Evolutionary conservation across 2,329 filamentous ascomycete genomes (phyloP).

Genomic region (Alternaria sp.): DNA sequence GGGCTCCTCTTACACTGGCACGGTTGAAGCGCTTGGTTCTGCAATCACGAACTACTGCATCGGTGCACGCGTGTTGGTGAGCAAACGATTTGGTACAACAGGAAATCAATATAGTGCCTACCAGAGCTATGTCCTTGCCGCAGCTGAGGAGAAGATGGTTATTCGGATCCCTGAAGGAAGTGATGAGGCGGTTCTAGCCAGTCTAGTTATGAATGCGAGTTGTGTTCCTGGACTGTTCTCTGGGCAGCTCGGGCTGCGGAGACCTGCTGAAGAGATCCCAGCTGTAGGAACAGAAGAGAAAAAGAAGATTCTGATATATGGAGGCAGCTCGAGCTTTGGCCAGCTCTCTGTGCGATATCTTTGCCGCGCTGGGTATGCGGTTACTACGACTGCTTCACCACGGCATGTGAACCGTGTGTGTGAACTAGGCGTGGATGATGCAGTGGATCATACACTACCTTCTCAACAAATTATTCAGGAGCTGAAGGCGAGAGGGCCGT

Average conservation of each 20-base stretch:
- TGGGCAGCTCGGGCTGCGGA: background rate
- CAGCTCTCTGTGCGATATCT: background rate
- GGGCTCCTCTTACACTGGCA: background rate
- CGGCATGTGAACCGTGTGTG: background rate
- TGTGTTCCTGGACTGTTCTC: background rate
- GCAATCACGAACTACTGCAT: background rate
- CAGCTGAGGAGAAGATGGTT: background rate
- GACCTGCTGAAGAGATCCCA: no score
- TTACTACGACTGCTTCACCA: background rate
- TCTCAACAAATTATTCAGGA: background rate
- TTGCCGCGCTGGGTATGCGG: background rate
- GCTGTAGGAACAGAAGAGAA: background rate
- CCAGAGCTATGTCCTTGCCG: background rate
- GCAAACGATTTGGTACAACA: background rate
- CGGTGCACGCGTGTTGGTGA: background rate
- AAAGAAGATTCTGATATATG: background rate
- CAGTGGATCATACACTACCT: background rate
- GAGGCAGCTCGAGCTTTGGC: background rate
- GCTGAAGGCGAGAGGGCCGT: background rate
- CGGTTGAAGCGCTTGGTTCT: no score
- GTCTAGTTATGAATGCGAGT: background rate
- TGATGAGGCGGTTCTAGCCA: background rate
- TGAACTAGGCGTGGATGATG: fast-evolving
- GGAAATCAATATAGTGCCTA: background rate
- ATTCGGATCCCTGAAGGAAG: background rate